These are phyloP conservation scores for Fermentozyma sake DNA, from an alignment of 1,139 yeast species.

Conservation along the genomic window DNA sequence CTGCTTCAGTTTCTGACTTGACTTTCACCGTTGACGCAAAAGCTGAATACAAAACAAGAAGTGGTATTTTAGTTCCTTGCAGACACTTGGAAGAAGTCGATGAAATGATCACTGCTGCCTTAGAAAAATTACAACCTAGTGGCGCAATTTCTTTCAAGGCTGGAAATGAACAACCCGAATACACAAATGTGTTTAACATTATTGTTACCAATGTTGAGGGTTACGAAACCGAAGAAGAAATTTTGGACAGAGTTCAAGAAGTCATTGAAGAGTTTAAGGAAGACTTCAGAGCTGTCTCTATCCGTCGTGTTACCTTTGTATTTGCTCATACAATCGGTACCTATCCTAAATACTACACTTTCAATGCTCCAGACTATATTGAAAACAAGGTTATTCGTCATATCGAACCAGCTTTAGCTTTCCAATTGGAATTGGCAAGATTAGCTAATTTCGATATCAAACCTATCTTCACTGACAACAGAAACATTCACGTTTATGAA, in stretches of 20 bases:
- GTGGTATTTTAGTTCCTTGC: constrained; percentile 84
- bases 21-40: constrained; percentile 73
- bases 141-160: constrained; percentile 39
- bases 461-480: constrained; percentile 93
- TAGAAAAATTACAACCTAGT: constrained; percentile 60
- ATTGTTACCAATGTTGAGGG: constrained; percentile 74
- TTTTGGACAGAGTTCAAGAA: constrained; percentile 59
- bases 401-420: constrained; percentile 96
- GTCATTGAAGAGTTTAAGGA: constrained; percentile 65
- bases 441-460: constrained; percentile 90
- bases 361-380: constrained; percentile 77
- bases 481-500: constrained; percentile 95
- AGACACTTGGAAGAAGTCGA: constrained; percentile 86
- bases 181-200: constrained; percentile 78
- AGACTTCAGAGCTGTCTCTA: constrained; percentile 62
- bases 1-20: constrained; percentile 88
- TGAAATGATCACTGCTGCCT: constrained; percentile 71
- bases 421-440: constrained; percentile 93
- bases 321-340: constrained; percentile 79
- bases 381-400: constrained; percentile 94
- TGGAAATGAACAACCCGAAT: constrained; percentile 29
- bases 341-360: constrained; percentile 94
- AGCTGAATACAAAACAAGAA: constrained; percentile 56
- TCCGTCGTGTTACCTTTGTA: constrained; percentile 91
- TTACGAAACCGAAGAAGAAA: constrained; percentile 64